These are phyloP conservation scores for Clarireedia hainanense DNA, from an alignment of 2,329 filamentous ascomycete genomes.

Conservation along the genomic window DNA sequence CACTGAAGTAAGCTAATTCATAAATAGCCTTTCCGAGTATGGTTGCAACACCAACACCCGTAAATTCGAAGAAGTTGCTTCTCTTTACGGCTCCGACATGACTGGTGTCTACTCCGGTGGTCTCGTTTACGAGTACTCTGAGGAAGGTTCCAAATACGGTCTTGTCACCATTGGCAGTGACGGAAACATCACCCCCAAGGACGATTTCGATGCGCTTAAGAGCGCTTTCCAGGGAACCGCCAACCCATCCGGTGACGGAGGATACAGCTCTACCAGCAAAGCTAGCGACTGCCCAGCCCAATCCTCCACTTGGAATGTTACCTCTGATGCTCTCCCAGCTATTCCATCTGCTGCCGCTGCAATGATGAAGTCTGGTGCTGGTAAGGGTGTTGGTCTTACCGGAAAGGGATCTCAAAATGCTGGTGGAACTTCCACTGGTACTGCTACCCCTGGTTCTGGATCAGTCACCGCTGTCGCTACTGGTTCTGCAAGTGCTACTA, in stretches of 20 bases:
- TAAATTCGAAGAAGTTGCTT: conserved; percentile 68
- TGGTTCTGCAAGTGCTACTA: neutral
- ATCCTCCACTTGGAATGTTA: conserved; percentile 41
- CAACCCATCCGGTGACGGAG: conserved; percentile 43
- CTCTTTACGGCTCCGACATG: conserved; percentile 81
- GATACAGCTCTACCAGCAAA: conserved; percentile 34
- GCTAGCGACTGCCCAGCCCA: conserved; percentile 38
- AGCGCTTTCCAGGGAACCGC: conserved; percentile 34
- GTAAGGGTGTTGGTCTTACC: conserved; percentile 35
- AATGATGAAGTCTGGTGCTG: conserved; percentile 42
- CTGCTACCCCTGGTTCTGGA: conserved; percentile 22
- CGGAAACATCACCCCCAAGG: conserved; percentile 33
- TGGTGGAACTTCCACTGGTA: conserved; percentile 23
- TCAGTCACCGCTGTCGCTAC: conserved; percentile 17
- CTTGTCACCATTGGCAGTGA: conserved; percentile 23
- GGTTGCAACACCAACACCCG: conserved; percentile 80
- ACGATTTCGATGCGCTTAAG: conserved; percentile 42
- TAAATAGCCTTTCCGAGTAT: conserved; percentile 65
- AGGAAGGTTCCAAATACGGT: conserved; percentile 72
- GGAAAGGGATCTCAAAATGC: conserved; percentile 26
- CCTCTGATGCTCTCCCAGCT: conserved; percentile 37
- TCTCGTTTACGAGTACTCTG: conserved; percentile 89
- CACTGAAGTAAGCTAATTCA: conserved; percentile 7
- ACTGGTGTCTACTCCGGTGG: conserved; percentile 87
- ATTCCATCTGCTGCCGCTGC: conserved; percentile 36